A percentile compares a stretch with the other conserved stretches of the same genome.
phyloP scores from a whole-genome alignment of 352 stramenopile genomes.

The Albugo candida region DNA sequence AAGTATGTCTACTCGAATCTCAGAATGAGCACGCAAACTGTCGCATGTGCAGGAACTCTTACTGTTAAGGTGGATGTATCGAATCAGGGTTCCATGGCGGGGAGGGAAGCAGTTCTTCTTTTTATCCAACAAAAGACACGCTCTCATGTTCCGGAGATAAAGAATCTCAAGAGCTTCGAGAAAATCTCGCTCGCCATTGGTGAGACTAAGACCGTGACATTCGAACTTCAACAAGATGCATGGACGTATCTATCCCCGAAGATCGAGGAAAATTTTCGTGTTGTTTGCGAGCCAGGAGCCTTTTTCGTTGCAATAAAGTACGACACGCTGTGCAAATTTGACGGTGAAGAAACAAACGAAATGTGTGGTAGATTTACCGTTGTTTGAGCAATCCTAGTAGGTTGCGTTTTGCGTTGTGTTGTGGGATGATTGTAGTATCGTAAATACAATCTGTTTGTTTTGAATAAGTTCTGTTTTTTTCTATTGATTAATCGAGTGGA shows the following conservation, averaged over 20 bases:
- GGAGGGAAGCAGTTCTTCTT: constrained; percentile 23
- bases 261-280: constrained; percentile 21
- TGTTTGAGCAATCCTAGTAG: not conserved
- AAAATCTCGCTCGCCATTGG: constrained; percentile 20
- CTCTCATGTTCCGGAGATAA: constrained; percentile 12
- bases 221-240: constrained; percentile 19
- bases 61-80: constrained; percentile 19
- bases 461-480: too few relatives aligned
- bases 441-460: too few relatives aligned
- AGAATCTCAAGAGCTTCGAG: constrained; percentile 20
- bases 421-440: too few relatives aligned
- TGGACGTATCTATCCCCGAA: constrained; percentile 36
- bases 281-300: constrained; percentile 18
- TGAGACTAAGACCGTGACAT: constrained; percentile 16
- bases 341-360: constrained; percentile 8
- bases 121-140: constrained; percentile 13
- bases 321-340: constrained; percentile 27
- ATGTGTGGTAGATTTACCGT: not conserved
- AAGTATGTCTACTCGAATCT: constrained; percentile 31
- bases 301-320: constrained; percentile 43
- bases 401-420: too few relatives aligned
- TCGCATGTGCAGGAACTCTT: constrained; percentile 11
- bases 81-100: constrained; percentile 14
- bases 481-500: too few relatives aligned
- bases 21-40: constrained; percentile 14